Evolutionary conservation across 176 grass and related monocot genomes (phyloP).

Genomic region (Bothriochloa decipiens): DNA sequence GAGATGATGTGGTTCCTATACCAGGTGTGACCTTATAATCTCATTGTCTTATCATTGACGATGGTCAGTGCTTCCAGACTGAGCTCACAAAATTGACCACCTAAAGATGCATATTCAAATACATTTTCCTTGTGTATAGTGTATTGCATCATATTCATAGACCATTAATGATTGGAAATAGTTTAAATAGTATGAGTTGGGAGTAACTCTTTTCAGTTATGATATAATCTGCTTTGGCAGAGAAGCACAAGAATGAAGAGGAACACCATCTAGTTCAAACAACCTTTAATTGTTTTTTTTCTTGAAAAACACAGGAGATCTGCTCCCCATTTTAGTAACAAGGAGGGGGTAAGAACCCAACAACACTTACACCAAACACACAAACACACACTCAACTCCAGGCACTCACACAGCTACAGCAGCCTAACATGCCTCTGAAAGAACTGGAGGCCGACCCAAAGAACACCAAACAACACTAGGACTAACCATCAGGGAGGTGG

Average conservation of each 20-base stretch:
- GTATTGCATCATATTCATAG: not conserved
- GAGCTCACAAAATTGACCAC: not conserved
- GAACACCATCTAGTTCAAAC: not conserved
- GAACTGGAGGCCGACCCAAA: no score
- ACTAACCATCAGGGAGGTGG: no score
- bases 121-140: not conserved
- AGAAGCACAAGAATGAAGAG: not conserved
- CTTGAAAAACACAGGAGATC: no score
- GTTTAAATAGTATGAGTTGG: not conserved
- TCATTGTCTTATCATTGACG: not conserved
- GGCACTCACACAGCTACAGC: no score
- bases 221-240: not conserved
- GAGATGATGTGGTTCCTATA: conserved; percentile 74
- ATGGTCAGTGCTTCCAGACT: not conserved
- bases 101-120: not conserved
- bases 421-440: no score
- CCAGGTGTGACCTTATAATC: conserved; percentile 47
- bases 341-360: no score
- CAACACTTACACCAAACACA: no score
- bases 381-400: no score
- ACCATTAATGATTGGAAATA: not conserved
- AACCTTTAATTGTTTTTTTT: not conserved
- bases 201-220: not conserved
- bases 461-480: no score
- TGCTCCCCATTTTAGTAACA: no score